These are phyloP conservation scores for Lagenaria siceraria DNA, from an alignment of 306 rosid genomes.

Conservation along the genomic window DNA sequence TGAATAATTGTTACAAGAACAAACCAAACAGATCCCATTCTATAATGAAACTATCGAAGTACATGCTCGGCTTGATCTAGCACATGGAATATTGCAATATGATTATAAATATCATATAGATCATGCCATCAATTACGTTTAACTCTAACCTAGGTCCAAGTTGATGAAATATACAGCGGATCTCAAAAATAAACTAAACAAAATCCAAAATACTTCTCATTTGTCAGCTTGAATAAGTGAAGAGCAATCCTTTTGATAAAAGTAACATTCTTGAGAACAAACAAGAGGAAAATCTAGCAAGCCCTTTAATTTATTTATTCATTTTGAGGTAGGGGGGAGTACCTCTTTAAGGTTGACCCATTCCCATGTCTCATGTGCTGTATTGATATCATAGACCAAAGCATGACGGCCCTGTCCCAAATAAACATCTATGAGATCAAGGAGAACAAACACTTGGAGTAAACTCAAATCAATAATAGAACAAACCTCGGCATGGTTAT, in stretches of 20 bases:
- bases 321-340: not conserved
- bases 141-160: not conserved
- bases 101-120: not conserved
- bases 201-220: not conserved
- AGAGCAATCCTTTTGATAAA: not conserved
- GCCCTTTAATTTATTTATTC: not conserved
- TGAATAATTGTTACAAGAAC: not conserved
- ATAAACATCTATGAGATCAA: constrained; percentile 3
- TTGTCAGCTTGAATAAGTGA: not conserved
- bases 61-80: not conserved
- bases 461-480: not conserved
- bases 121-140: not conserved
- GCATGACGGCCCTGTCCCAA: constrained; percentile 72
- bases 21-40: not conserved
- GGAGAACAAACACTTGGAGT: not conserved
- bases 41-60: not conserved
- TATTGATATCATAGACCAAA: constrained; percentile 71
- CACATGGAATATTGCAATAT: not conserved
- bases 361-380: constrained; percentile 79
- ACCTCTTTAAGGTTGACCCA: constrained; percentile 98
- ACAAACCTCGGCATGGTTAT: constrained; percentile 50
- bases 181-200: not conserved
- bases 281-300: not conserved
- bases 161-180: not conserved
- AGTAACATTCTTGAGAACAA: not conserved